Conservation (phyloP, 2,329 filamentous ascomycete species). For the Exophiala oligosperma region DNA sequence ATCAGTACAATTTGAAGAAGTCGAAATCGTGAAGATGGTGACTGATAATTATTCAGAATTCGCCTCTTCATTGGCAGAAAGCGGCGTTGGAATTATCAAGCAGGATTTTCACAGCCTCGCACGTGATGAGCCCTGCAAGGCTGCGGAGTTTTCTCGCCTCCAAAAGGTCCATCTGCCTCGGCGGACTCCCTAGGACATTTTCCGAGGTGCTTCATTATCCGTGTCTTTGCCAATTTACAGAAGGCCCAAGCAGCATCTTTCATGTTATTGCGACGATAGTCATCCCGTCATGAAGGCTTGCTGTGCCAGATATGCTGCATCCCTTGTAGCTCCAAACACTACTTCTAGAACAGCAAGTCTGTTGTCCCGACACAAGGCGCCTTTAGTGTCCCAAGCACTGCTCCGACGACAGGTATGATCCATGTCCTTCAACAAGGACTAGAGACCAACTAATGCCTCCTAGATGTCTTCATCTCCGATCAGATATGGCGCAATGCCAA, state of each 20-base stretch:
- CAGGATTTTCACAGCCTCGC: conserved; percentile 10
- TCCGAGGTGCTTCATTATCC: background rate
- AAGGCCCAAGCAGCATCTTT: background rate
- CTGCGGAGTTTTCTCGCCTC: background rate
- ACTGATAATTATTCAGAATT: conserved; percentile 19
- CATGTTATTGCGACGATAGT: conserved; percentile 2
- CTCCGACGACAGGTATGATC: conserved; percentile 18
- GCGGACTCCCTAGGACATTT: background rate
- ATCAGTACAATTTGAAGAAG: background rate
- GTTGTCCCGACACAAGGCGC: conserved; percentile 10
- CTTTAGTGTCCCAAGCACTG: conserved; percentile 4
- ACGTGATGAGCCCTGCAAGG: background rate
- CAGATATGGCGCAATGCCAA: conserved; percentile 34
- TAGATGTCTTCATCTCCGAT: conserved; percentile 44
- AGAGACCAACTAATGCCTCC: conserved; percentile 10
- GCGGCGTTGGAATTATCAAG: background rate
- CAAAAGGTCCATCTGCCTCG: background rate
- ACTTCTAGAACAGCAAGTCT: conserved; percentile 10
- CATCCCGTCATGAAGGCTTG: conserved; percentile 28
- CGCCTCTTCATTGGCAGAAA: conserved; percentile 2
- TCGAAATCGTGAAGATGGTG: conserved; percentile 3
- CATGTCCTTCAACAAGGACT: background rate
- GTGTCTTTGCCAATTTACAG: background rate
- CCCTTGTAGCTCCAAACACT: conserved; percentile 18
- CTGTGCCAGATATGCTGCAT: conserved; percentile 27